Evolutionary conservation across 1,284 basidiomycete genomes (phyloP).

Genomic region (Sparassis latifolia): DNA sequence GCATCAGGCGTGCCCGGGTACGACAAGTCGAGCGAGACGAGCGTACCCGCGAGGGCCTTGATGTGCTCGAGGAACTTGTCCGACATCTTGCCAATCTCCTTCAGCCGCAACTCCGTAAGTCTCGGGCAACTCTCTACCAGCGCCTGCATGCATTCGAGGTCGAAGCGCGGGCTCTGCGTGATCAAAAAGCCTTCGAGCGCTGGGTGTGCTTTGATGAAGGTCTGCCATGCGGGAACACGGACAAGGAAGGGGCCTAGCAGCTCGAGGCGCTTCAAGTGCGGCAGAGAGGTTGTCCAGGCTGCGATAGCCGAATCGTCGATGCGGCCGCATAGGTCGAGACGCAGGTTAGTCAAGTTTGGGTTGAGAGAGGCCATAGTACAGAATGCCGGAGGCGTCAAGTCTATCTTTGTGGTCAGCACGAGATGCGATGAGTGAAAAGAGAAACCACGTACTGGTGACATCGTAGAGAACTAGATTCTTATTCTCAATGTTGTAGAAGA

Average conservation of each 20-base stretch:
- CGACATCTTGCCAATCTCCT: constrained; percentile 71
- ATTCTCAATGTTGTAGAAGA: constrained; percentile 80
- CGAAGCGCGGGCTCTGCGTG: constrained; percentile 85
- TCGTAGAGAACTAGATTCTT: constrained; percentile 79
- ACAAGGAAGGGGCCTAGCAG: constrained; percentile 90
- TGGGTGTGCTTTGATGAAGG: constrained; percentile 64
- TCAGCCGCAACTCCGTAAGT: constrained; percentile 69
- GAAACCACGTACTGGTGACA: constrained; percentile 70
- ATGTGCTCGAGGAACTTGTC: constrained; percentile 59
- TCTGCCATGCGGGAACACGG: constrained; percentile 67
- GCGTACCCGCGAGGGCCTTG: constrained; percentile 35
- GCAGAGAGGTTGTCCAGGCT: constrained; percentile 61
- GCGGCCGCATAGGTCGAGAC: constrained; percentile 85
- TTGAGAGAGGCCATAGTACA: constrained; percentile 70
- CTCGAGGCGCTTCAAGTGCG: constrained; percentile 64
- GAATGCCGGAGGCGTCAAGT: constrained; percentile 62
- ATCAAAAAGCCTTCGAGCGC: constrained; percentile 71
- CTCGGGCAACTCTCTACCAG: constrained; percentile 59
- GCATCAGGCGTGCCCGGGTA: constrained; percentile 28
- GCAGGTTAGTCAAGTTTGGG: constrained; percentile 70
- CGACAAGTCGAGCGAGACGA: constrained; percentile 47
- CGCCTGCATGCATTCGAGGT: constrained; percentile 60
- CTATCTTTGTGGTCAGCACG: constrained; percentile 31
- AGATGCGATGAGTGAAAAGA: not conserved
- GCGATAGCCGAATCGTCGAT: constrained; percentile 67